Evolutionary conservation across 805 yeast species (phyloP).

Genomic region (Cyberlindnera amylophila): DNA sequence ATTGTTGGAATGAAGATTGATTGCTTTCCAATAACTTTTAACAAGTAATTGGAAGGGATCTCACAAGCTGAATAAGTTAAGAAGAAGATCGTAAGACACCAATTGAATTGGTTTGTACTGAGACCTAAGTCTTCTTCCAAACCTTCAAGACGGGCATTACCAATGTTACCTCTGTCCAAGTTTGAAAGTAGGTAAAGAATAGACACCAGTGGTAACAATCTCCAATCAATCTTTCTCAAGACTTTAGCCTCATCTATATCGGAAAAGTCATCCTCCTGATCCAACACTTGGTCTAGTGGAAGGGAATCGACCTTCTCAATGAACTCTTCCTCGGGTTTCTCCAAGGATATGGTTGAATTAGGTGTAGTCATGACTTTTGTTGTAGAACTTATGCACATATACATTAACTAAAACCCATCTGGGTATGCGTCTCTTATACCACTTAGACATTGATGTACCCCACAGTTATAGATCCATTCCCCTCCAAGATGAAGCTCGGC

Average conservation of each 20-base stretch:
- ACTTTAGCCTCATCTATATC: conserved; percentile 14
- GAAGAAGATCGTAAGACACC: conserved; percentile 16
- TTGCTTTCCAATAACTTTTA: conserved; percentile 16
- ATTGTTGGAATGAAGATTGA: conserved; percentile 14
- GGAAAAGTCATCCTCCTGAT: conserved; percentile 8
- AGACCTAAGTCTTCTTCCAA: conserved; percentile 11
- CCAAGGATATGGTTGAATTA: neutral
- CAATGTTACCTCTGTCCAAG: conserved; percentile 16
- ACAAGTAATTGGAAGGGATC: conserved; percentile 16
- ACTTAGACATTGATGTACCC: too few species aligned
- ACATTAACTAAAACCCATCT: too few species aligned
- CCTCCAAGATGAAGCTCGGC: too few species aligned
- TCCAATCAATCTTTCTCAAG: conserved; percentile 17
- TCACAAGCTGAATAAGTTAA: conserved; percentile 19
- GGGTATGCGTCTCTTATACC: too few species aligned
- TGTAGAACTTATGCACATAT: neutral
- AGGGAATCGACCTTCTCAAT: neutral
- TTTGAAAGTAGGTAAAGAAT: conserved; percentile 16
- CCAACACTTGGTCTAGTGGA: neutral
- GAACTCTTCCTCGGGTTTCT: conserved; percentile 7
- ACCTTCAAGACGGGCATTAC: conserved; percentile 9
- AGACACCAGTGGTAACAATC: conserved; percentile 16
- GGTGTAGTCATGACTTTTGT: neutral
- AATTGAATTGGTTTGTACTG: conserved; percentile 13
- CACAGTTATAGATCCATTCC: too few species aligned